Evolutionary conservation across 2,329 filamentous ascomycete genomes (phyloP).

Genomic region (Thermoascus crustaceus): DNA sequence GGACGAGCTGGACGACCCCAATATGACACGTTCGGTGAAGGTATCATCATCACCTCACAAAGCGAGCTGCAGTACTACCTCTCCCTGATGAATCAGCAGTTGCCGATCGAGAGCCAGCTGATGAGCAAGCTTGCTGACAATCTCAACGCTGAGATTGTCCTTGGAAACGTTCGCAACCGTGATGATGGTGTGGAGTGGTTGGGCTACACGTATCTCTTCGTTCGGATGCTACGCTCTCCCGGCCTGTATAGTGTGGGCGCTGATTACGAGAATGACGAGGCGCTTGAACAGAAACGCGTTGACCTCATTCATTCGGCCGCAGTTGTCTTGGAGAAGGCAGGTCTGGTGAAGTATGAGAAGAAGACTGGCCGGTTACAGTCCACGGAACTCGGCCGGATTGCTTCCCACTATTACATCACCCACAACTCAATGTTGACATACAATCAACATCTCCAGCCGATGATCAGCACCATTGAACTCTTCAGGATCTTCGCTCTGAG

Average conservation of each 20-base stretch:
- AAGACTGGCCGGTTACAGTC: conserved; percentile 80
- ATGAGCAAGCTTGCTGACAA: conserved; percentile 91
- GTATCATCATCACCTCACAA: conserved; percentile 97
- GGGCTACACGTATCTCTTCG: conserved; percentile 94
- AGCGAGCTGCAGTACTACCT: conserved; percentile 95
- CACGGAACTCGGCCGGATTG: conserved; percentile 89
- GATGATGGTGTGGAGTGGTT: conserved; percentile 99
- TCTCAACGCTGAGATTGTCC: conserved; percentile 88
- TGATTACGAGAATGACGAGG: conserved; percentile 88
- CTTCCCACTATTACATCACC: conserved; percentile 97
- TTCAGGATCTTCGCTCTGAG: conserved; percentile 95
- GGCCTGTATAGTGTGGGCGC: conserved; percentile 91
- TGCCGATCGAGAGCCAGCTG: conserved; percentile 95
- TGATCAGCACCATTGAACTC: conserved; percentile 86
- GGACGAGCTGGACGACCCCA: conserved; percentile 93
- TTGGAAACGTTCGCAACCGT: conserved; percentile 82
- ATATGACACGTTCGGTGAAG: conserved; percentile 95
- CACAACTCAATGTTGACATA: conserved; percentile 96
- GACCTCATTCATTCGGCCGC: conserved; percentile 94
- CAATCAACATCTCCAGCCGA: conserved; percentile 88
- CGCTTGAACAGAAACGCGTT: conserved; percentile 92
- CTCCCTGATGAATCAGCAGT: conserved; percentile 89
- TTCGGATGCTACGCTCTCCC: conserved; percentile 92
- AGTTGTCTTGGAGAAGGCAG: conserved; percentile 74
- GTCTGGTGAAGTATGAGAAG: conserved; percentile 90